Percentiles rank a stretch among this genome's conserved stretches.
Conservation (phyloP, 2,329 filamentous ascomycete genomes). For the Aspergillus ustus region DNA sequence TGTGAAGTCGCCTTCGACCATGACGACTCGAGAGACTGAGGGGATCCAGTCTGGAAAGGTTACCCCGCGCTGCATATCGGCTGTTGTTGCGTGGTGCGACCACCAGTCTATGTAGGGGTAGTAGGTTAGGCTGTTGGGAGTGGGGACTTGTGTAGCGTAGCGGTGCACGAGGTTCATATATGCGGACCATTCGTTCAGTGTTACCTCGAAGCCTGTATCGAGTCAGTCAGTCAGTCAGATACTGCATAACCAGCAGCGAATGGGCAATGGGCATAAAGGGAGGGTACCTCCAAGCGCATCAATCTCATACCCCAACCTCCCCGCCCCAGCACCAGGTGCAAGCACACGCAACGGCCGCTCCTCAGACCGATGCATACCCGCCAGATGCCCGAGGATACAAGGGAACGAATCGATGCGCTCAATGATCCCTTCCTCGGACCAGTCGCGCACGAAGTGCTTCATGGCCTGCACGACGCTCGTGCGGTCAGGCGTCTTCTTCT, state of each 20-base stretch:
- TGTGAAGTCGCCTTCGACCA: slow-evolving; percentile 62
- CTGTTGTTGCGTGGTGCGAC: slow-evolving; percentile 58
- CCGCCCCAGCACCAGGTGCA: slow-evolving; percentile 59
- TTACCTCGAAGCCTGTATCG: slow-evolving; percentile 54
- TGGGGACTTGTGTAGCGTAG: slow-evolving; percentile 47
- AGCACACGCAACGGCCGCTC: slow-evolving; percentile 45
- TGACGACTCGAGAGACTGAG: slow-evolving; percentile 41
- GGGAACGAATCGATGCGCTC: slow-evolving; percentile 51
- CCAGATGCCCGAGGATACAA: slow-evolving; percentile 37
- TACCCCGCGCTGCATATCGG: slow-evolving; percentile 54
- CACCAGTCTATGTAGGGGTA: slow-evolving; percentile 62
- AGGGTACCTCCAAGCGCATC: slow-evolving; percentile 45
- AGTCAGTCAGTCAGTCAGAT: background rate
- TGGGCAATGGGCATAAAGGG: background rate
- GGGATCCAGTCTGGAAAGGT: slow-evolving; percentile 50
- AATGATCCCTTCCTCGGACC: slow-evolving; percentile 54
- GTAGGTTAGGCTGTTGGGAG: slow-evolving; percentile 30
- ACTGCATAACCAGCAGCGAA: background rate
- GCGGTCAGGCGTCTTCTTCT: slow-evolving; percentile 48
- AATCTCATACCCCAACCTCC: slow-evolving; percentile 58
- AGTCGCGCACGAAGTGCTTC: slow-evolving; percentile 64
- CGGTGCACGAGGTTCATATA: slow-evolving; percentile 62
- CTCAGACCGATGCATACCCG: slow-evolving; percentile 7
- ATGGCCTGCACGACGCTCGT: slow-evolving; percentile 58
- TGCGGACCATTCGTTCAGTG: slow-evolving; percentile 62